A percentile compares a stretch with the other conserved stretches of the same genome.
These are phyloP conservation scores for Verticillium tricorpus DNA, from an alignment of 2,329 filamentous ascomycete species.

Conservation along the genomic window DNA sequence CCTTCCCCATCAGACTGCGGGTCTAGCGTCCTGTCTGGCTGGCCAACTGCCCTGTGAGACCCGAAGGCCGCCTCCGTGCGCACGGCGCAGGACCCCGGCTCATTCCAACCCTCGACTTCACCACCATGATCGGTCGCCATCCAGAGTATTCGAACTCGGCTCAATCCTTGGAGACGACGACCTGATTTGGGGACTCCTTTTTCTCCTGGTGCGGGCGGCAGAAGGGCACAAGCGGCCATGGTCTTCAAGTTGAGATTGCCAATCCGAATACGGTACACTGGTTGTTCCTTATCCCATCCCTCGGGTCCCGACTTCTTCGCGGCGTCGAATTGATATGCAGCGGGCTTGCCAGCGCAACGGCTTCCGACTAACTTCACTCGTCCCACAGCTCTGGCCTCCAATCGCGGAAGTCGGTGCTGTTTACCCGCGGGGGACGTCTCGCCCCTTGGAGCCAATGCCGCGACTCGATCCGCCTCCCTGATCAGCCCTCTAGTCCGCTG, in stretches of 20 bases:
- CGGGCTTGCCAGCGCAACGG: neutral
- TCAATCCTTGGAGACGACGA: neutral
- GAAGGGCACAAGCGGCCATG: too few species aligned
- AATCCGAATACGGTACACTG: neutral
- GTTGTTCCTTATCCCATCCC: neutral
- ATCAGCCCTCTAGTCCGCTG: neutral
- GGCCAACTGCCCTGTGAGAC: neutral
- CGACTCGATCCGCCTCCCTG: neutral
- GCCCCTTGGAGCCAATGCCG: neutral
- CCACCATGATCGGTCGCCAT: neutral
- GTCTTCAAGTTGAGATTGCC: neutral
- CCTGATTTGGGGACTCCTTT: neutral
- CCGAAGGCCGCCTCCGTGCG: neutral
- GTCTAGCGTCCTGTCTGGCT: neutral
- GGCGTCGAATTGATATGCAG: neutral
- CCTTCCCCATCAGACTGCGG: neutral
- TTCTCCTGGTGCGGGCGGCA: too few species aligned
- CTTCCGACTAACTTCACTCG: neutral
- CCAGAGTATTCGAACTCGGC: neutral
- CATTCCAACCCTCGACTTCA: neutral
- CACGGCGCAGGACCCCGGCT: neutral
- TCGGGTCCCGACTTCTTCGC: neutral
- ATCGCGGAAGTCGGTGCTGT: neutral
- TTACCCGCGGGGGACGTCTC: neutral
- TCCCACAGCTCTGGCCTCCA: neutral